Conservation (phyloP, 2,329 filamentous ascomycete species). For the Xylariaceae sp. region DNA sequence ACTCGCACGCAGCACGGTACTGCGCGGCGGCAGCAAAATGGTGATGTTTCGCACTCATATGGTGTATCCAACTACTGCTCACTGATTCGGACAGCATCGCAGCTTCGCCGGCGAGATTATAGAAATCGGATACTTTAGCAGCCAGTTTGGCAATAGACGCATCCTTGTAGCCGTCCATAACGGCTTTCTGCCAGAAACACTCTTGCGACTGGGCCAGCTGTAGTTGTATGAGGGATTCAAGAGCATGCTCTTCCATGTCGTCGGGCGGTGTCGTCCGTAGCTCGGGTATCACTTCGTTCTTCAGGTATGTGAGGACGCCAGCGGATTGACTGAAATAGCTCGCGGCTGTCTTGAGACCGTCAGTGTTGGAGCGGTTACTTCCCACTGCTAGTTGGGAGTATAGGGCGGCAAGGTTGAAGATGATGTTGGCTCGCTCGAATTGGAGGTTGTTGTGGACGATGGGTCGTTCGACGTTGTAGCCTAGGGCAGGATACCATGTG, state of each 20-base stretch:
- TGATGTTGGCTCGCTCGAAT: slow-evolving; percentile 85
- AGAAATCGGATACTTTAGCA: slow-evolving; percentile 84
- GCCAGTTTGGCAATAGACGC: slow-evolving; percentile 87
- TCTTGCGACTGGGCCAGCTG: slow-evolving; percentile 92
- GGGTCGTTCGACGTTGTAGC: slow-evolving; percentile 79
- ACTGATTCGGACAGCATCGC: slow-evolving; percentile 86
- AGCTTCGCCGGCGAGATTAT: slow-evolving; percentile 76
- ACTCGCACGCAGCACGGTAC: slow-evolving; percentile 85
- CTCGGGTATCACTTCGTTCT: slow-evolving; percentile 73
- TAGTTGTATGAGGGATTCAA: slow-evolving; percentile 78
- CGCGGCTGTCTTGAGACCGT: slow-evolving; percentile 82
- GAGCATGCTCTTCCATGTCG: slow-evolving; percentile 87
- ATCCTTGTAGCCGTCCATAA: slow-evolving; percentile 91
- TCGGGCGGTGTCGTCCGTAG: slow-evolving; percentile 81
- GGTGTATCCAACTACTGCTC: slow-evolving; percentile 94
- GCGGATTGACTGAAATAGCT: slow-evolving; percentile 88
- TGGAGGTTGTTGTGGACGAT: slow-evolving; percentile 63
- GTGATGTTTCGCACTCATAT: slow-evolving; percentile 94
- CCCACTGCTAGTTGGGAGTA: slow-evolving; percentile 89
- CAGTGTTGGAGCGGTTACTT: slow-evolving; percentile 70
- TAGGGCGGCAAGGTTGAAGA: slow-evolving; percentile 89
- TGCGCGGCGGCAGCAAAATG: slow-evolving; percentile 96
- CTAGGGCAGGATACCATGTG: slow-evolving; percentile 90
- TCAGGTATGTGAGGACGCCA: slow-evolving; percentile 76
- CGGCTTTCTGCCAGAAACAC: slow-evolving; percentile 97